phyloP scores from a whole-genome alignment of 2,329 filamentous ascomycete species.

The Colletotrichum camelliae region DNA sequence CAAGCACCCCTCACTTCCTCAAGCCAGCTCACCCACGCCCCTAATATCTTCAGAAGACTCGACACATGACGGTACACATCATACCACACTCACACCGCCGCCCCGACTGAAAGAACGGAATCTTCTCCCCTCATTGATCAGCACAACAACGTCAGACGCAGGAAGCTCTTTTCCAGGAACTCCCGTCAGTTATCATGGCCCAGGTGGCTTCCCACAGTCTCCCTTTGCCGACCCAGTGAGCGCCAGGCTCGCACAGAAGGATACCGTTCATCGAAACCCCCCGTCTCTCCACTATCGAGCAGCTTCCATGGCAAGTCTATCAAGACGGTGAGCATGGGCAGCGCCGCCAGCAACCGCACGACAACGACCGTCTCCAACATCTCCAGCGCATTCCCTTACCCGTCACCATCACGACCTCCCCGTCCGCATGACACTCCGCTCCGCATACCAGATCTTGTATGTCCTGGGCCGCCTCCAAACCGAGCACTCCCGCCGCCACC shows the following conservation, averaged over 20 bases:
- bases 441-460: constrained; percentile 39
- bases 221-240: constrained; percentile 42
- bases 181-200: neutral
- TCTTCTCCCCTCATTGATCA: constrained; percentile 39
- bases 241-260: constrained; percentile 39
- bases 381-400: neutral
- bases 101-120: constrained; percentile 52
- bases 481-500: constrained; percentile 44
- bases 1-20: constrained; percentile 23
- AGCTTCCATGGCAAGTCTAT: neutral
- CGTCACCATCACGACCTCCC: constrained; percentile 38
- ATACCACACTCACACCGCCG: constrained; percentile 46
- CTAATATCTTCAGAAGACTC: constrained; percentile 44
- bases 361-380: neutral
- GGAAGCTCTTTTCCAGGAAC: neutral
- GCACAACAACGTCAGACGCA: neutral
- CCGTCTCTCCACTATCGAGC: neutral
- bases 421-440: constrained; percentile 40
- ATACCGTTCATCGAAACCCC: constrained; percentile 26
- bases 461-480: constrained; percentile 49
- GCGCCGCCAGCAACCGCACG: constrained; percentile 1
- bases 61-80: constrained; percentile 22
- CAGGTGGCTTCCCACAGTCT: constrained; percentile 37
- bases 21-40: constrained; percentile 43
- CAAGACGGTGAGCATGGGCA: constrained; percentile 15